Evolutionary conservation across 1,284 basidiomycete genomes (phyloP).

Genomic region (Trametes pubescens): DNA sequence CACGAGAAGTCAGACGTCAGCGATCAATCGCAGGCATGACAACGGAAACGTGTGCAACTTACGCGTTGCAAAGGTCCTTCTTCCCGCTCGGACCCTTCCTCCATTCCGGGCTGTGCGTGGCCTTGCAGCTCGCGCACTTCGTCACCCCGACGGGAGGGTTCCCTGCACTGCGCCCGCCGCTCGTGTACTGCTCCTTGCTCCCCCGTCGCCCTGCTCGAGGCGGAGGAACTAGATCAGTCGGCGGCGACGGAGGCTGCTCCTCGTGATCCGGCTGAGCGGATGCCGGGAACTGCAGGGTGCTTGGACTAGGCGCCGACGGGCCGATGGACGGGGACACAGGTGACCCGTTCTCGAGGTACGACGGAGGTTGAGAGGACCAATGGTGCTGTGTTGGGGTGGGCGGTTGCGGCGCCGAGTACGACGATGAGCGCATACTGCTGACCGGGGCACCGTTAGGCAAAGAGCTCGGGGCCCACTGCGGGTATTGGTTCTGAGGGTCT

Average conservation of each 20-base stretch:
- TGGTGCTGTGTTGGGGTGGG: conserved; percentile 37
- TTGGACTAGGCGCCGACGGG: conserved; percentile 35
- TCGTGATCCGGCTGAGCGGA: conserved; percentile 30
- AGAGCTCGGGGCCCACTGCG: conserved; percentile 48
- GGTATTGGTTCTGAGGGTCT: conserved; percentile 45
- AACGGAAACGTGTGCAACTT: conserved; percentile 49
- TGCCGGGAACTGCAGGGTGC: conserved; percentile 31
- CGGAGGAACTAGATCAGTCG: conserved; percentile 66
- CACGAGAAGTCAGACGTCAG: conserved; percentile 12
- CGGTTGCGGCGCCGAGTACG: conserved; percentile 51
- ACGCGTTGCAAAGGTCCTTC: conserved; percentile 96
- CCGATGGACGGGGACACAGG: conserved; percentile 31
- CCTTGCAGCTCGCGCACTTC: conserved; percentile 86
- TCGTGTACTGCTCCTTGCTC: conserved; percentile 42
- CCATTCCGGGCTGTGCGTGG: conserved; percentile 92
- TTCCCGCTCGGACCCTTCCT: conserved; percentile 90
- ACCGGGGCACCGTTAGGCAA: conserved; percentile 45
- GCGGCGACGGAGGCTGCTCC: conserved; percentile 38
- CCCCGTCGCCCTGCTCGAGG: conserved; percentile 65
- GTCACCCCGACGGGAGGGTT: conserved; percentile 78
- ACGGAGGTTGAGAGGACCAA: conserved; percentile 41
- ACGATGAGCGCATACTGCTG: conserved; percentile 57
- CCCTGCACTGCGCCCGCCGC: conserved; percentile 47
- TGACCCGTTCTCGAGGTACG: conserved; percentile 37
- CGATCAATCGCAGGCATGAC: conserved; percentile 20